Percentiles rank a stretch among this genome's conserved stretches.
phyloP scores from a whole-genome alignment of 352 stramenopile species.

The Lagenidium giganteum region DNA sequence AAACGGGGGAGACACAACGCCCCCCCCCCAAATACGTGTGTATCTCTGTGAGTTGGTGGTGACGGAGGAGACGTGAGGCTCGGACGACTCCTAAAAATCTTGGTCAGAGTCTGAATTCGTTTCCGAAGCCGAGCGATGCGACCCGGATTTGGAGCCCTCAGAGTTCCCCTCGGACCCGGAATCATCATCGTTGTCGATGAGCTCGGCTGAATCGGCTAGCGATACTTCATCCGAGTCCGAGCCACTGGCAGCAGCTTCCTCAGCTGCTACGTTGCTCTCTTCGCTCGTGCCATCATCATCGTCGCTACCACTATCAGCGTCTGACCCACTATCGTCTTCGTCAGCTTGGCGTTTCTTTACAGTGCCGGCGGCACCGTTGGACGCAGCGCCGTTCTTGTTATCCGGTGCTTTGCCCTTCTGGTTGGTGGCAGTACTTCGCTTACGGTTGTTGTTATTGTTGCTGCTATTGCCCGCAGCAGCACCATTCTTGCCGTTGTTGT shows the following conservation, averaged over 20 bases:
- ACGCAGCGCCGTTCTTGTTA: conserved; percentile 23
- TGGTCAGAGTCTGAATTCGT: conserved; percentile 81
- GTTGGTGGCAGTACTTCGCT: conserved; percentile 31
- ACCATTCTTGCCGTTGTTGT: conserved; percentile 22
- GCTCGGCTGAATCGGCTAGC: conserved; percentile 72
- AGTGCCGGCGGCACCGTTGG: not conserved
- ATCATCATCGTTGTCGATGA: conserved; percentile 84
- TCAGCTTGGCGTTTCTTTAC: no score
- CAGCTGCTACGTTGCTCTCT: conserved; percentile 27
- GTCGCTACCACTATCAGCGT: conserved; percentile 34
- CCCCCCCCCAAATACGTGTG: no score
- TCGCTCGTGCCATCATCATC: conserved; percentile 51
- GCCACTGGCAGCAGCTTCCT: conserved; percentile 13
- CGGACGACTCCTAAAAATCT: conserved; percentile 55
- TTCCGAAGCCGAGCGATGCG: conserved; percentile 54
- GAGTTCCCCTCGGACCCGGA: conserved; percentile 41
- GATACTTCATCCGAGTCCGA: conserved; percentile 82
- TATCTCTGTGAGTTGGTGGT: no score
- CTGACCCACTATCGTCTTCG: conserved; percentile 41
- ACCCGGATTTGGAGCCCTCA: conserved; percentile 58
- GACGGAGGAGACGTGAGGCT: no score
- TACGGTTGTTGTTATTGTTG: conserved; percentile 22
- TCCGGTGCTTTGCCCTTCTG: conserved; percentile 31
- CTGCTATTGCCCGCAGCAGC: conserved; percentile 42
- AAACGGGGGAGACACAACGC: no score